Conservation (phyloP, 306 rosid species). For the Morella rubra region DNA sequence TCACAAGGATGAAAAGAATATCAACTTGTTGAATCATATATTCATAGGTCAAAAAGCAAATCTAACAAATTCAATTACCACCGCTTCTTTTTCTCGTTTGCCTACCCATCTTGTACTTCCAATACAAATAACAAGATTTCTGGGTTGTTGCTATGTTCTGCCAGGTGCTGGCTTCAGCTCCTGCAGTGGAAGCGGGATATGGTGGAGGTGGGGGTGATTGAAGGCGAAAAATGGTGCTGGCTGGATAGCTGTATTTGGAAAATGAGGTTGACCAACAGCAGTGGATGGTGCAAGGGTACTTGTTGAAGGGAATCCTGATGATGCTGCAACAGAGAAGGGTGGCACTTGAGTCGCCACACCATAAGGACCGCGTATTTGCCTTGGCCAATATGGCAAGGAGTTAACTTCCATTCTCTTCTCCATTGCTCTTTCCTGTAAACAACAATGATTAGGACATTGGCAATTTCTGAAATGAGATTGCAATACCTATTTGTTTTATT, state of each 20-base stretch:
- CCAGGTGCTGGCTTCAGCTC: constrained; percentile 41
- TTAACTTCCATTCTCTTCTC: constrained; percentile 61
- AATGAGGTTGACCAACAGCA: constrained; percentile 56
- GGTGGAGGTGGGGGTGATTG: constrained; percentile 41
- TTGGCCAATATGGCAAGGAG: constrained; percentile 55
- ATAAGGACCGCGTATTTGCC: constrained; percentile 56
- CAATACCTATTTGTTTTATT: neutral
- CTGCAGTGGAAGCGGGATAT: constrained; percentile 52
- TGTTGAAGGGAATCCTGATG: constrained; percentile 98
- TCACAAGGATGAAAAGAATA: constrained; percentile 25
- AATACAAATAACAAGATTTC: constrained; percentile 11
- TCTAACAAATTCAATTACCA: constrained; percentile 26
- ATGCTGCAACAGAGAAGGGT: constrained; percentile 92
- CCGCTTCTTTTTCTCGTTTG: constrained; percentile 18
- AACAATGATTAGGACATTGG: neutral
- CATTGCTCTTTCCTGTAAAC: constrained; percentile 74
- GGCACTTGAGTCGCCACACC: constrained; percentile 51
- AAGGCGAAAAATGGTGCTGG: constrained; percentile 49
- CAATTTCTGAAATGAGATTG: neutral
- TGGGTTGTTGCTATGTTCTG: constrained; percentile 20
- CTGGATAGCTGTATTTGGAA: constrained; percentile 38
- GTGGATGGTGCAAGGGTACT: constrained; percentile 43
- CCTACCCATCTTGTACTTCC: constrained; percentile 17
- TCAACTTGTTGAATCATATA: constrained; percentile 17
- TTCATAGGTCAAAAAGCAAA: constrained; percentile 7